Evolutionary conservation across 108 stramenopile genomes (phyloP).

Genomic region (Pelagomonas calceolata): DNA sequence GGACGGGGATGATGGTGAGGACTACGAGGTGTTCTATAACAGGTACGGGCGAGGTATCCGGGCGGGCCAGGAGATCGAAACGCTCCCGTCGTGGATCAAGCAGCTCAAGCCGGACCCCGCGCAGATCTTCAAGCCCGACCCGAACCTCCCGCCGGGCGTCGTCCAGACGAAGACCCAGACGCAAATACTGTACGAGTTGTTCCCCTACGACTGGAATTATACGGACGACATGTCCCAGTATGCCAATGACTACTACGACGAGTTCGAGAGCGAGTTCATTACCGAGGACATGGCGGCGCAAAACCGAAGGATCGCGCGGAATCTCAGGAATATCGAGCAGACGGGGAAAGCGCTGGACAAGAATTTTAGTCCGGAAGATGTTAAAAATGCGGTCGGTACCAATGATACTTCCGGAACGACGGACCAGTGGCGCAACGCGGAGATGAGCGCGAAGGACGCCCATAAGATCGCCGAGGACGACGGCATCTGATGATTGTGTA

Average conservation of each 20-base stretch:
- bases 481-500: too few species aligned
- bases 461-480: too few species aligned
- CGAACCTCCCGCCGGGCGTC: not conserved
- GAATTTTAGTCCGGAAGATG: too few species aligned
- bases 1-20: constrained; percentile 20
- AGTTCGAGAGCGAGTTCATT: not conserved
- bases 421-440: too few species aligned
- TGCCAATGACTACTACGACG: constrained; percentile 2
- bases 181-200: not conserved
- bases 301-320: not conserved
- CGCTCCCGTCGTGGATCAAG: not conserved
- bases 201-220: constrained; percentile 1
- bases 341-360: too few species aligned
- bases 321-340: too few species aligned
- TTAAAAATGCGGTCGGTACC: too few species aligned
- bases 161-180: not conserved
- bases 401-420: too few species aligned
- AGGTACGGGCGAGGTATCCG: too few species aligned
- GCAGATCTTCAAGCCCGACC: not conserved
- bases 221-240: constrained; percentile 4
- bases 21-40: not conserved
- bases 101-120: not conserved
- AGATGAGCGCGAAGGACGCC: too few species aligned
- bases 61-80: too few species aligned
- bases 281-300: not conserved